Conservation (phyloP, 2,329 filamentous ascomycete species). For the Apiospora arundinis region DNA sequence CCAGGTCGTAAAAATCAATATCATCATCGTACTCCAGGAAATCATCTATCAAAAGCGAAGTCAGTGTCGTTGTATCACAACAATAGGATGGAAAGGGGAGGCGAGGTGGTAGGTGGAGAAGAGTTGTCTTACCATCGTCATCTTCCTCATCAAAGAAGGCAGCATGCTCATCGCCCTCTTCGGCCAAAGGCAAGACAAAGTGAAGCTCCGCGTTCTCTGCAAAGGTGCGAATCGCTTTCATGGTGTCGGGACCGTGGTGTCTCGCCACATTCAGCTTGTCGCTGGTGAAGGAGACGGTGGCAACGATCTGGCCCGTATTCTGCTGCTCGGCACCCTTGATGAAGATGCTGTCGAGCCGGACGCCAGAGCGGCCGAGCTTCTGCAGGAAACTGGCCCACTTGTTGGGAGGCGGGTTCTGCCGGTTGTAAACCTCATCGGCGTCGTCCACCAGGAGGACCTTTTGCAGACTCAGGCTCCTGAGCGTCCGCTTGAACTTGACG, state of each 20-base stretch:
- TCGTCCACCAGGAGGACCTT: conserved; percentile 19
- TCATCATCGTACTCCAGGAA: conserved; percentile 8
- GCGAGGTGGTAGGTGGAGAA: too few species aligned
- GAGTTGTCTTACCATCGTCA: neutral
- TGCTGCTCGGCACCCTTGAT: conserved; percentile 17
- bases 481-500: conserved; percentile 2
- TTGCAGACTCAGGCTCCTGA: conserved; percentile 4
- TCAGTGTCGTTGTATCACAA: neutral
- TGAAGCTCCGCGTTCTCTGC: neutral
- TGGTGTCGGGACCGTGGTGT: conserved; percentile 11
- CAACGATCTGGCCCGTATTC: neutral
- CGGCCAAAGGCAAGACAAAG: conserved; percentile 8
- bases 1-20: neutral
- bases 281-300: conserved; percentile 3
- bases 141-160: conserved; percentile 18
- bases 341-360: conserved; percentile 1
- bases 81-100: too few species aligned
- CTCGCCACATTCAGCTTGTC: neutral
- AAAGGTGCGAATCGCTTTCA: conserved; percentile 2
- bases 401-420: conserved; percentile 16
- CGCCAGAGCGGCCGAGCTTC: neutral
- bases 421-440: conserved; percentile 1
- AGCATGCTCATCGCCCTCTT: neutral
- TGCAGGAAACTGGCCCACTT: conserved; percentile 7
- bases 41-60: neutral